Evolutionary conservation across 2,329 filamentous ascomycete genomes (phyloP), one percentile per base, ranked within the genome.

Genomic region (Pseudopyrenochaeta lycopersici): DNA sequence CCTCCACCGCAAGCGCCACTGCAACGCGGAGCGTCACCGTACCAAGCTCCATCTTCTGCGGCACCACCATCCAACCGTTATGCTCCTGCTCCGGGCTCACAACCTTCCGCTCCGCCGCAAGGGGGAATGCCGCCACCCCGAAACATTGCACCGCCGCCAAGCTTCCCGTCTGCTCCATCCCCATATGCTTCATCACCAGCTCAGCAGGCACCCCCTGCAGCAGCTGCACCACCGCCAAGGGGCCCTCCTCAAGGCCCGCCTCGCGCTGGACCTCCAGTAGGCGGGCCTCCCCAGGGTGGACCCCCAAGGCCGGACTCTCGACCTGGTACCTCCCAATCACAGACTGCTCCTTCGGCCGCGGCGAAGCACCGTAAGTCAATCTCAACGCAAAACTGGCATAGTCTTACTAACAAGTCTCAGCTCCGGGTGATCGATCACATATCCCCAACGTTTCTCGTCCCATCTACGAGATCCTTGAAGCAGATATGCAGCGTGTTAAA

Each of bases 401-500:
- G 20, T 4, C 20, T 18, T 52, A 74, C 67, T 74, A 62, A 67
- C 15, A 35, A 18, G 20, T 18, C 48, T 49, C 48, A 82, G 82
- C 84, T 56, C 77, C 90, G 36, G 94, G 94, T 64, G 94, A 98
- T 75, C 88, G 94, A 44, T 91, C 90, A 17, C 92, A 98, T 75
- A 97, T 99, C 52, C 90, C 94, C 0, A 75, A 86, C 11, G 82
- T 82, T 46, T 91, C 94, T 12, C 88, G 89, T 72, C 88, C 86
- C 44, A 83, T 99, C 64, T 92, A 90, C 48, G 90, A 97, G 46
- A 85, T 96, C 32, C 83, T 99, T 42, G 88, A 82, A 48, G 84
- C 85, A 29, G 94, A 98, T 66, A 92, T 98, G 86, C 88, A 94
- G 67, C 90, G 92, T 30, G 90, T 99, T 49, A 93, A 93, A 54